Percentiles rank a stretch among this genome's conserved stretches.
Evolutionary conservation across 2,329 filamentous ascomycete genomes (phyloP).

Genomic region (Biscogniauxia marginata): DNA sequence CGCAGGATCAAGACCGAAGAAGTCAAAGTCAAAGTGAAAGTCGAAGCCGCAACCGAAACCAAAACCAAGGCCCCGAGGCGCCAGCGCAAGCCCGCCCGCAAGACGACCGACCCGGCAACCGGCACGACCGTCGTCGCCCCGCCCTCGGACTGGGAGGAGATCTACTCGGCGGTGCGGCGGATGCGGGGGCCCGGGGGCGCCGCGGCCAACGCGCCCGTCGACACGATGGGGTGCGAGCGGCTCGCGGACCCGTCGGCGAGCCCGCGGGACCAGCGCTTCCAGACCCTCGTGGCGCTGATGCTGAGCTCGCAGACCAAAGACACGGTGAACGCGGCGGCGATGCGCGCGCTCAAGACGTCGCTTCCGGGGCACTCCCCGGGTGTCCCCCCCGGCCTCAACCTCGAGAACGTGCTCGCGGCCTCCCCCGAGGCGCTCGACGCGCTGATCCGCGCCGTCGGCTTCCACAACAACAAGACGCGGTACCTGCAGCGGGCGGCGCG

Average conservation of each 20-base stretch:
- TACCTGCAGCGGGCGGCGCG: slow-evolving; percentile 73
- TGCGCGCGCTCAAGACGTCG: slow-evolving; percentile 74
- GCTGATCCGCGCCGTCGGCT: slow-evolving; percentile 81
- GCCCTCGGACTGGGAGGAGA: slow-evolving; percentile 60
- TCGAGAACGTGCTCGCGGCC: slow-evolving; percentile 75
- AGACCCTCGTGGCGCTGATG: slow-evolving; percentile 87
- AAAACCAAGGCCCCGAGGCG: slow-evolving; percentile 12
- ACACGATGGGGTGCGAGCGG: slow-evolving; percentile 94
- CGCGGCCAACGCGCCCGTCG: slow-evolving; percentile 77
- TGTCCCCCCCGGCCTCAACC: slow-evolving; percentile 57
- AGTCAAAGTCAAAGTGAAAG: slow-evolving; percentile 4
- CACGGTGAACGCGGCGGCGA: slow-evolving; percentile 81
- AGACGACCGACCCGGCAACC: slow-evolving; percentile 22
- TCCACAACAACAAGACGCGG: slow-evolving; percentile 92
- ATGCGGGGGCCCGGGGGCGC: slow-evolving; percentile 64
- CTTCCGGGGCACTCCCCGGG: slow-evolving; percentile 54
- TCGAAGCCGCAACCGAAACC: slow-evolving; percentile 2
- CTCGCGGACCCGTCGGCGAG: slow-evolving; percentile 57
- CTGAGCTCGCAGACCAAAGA: slow-evolving; percentile 92
- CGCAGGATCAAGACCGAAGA: slow-evolving; percentile 19
- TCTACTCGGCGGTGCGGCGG: slow-evolving; percentile 73
- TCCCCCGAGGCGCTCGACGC: slow-evolving; percentile 64
- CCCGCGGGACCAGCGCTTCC: slow-evolving; percentile 66
- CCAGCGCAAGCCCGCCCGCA: slow-evolving; percentile 29
- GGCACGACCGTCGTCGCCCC: slow-evolving; percentile 19